A percentile compares a stretch with the other conserved stretches of the same genome.
These are phyloP conservation scores for Daedalea quercina DNA, from an alignment of 768 basidiomycete species.

Conservation along the genomic window DNA sequence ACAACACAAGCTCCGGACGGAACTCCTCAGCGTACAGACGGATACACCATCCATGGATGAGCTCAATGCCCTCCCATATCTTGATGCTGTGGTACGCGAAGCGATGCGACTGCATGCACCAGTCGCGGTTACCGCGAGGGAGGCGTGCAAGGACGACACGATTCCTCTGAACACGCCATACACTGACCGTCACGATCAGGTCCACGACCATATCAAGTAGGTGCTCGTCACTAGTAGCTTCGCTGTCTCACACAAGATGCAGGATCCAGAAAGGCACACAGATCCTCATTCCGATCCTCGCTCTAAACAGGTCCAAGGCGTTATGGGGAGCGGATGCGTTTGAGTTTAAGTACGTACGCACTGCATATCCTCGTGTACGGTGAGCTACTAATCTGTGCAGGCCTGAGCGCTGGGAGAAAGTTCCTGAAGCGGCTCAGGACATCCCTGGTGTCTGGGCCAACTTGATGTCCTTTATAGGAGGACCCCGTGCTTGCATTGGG, in stretches of 20 bases:
- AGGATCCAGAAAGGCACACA: conserved; percentile 24
- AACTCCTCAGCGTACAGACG: conserved; percentile 35
- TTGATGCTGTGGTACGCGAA: conserved; percentile 60
- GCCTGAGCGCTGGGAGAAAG: conserved; percentile 56
- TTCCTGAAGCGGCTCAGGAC: conserved; percentile 34
- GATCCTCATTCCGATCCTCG: conserved; percentile 42
- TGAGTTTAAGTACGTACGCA: conserved; percentile 41
- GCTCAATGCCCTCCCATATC: conserved; percentile 56
- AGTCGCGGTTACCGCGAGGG: conserved; percentile 41
- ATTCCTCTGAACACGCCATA: conserved; percentile 40
- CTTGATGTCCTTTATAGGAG: conserved; percentile 55
- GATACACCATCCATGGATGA: conserved; percentile 57
- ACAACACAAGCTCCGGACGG: conserved; percentile 34
- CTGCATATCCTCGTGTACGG: background rate
- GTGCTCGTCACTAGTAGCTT: background rate
- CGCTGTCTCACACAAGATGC: background rate
- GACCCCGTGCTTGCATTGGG: conserved; percentile 60
- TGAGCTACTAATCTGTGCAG: conserved; percentile 23
- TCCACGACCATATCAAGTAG: conserved; percentile 2
- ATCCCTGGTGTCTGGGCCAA: conserved; percentile 61
- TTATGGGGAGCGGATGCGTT: conserved; percentile 60
- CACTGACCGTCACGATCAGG: conserved; percentile 9
- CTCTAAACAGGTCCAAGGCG: conserved; percentile 42
- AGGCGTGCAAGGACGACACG: conserved; percentile 35
- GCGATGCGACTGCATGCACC: conserved; percentile 50